Evolutionary conservation across 305 asterid species (phyloP).

Genomic region (Solanum hybrid): DNA sequence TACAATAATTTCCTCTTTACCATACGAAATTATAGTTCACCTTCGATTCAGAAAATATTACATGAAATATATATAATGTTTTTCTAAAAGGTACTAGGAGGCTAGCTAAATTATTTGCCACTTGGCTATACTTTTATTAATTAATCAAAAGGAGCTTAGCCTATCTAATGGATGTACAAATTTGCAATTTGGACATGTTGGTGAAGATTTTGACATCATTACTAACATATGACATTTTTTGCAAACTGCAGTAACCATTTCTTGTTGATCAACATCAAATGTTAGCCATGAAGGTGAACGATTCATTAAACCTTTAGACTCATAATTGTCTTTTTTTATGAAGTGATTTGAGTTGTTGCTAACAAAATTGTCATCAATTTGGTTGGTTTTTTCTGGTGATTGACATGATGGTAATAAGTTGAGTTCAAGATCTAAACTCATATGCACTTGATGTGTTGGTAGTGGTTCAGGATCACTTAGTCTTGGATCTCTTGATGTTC

Average conservation of each 20-base stretch:
- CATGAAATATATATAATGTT: not conserved
- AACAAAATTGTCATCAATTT: conserved; percentile 1
- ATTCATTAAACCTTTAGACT: conserved; percentile 6
- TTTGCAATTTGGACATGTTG: conserved; percentile 76
- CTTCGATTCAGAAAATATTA: not conserved
- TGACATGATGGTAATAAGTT: conserved; percentile 41
- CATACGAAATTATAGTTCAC: not conserved
- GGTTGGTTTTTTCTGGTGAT: conserved; percentile 13
- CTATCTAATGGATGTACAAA: conserved; percentile 42
- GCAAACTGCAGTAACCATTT: conserved; percentile 75
- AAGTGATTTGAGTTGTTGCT: not conserved
- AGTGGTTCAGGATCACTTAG: conserved; percentile 9
- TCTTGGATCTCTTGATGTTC: conserved; percentile 34
- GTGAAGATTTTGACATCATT: conserved; percentile 58
- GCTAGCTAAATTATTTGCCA: not conserved
- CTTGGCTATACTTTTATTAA: not conserved
- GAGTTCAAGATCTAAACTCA: conserved; percentile 67
- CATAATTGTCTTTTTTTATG: not conserved
- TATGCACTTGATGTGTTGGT: conserved; percentile 10
- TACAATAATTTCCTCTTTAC: not conserved
- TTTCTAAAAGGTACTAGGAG: not conserved
- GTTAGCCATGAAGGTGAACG: conserved; percentile 54
- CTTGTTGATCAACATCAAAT: conserved; percentile 45
- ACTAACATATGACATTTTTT: conserved; percentile 65
- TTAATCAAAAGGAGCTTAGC: conserved; percentile 27